Conservation (phyloP, 257 asterid genomes). For the Datura wrightii region DNA sequence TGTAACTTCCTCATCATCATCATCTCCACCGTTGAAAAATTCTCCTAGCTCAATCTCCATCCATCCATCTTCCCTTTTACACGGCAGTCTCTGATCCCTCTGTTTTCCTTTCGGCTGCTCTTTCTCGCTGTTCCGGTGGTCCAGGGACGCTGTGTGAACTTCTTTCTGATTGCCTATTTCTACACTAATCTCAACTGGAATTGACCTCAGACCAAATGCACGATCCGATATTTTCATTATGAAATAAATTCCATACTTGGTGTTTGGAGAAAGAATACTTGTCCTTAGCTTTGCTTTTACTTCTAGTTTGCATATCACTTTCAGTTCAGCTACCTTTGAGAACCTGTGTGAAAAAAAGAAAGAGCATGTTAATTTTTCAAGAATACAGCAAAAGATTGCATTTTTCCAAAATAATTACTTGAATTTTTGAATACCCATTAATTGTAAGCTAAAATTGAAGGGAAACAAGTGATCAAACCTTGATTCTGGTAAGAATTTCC, state of each 20-base stretch:
- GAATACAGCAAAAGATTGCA: background rate
- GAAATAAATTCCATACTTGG: constrained; percentile 45
- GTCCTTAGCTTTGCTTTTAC: constrained; percentile 37
- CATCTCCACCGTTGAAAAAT: constrained; percentile 31
- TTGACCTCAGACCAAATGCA: constrained; percentile 44
- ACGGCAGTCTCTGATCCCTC: constrained; percentile 31
- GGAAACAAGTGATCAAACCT: constrained; percentile 33
- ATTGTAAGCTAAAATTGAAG: background rate
- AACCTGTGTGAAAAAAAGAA: constrained; percentile 31
- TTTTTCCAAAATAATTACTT: background rate
- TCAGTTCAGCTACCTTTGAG: constrained; percentile 42
- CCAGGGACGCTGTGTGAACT: constrained; percentile 30
- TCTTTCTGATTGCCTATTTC: background rate
- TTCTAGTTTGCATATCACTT: constrained; percentile 34
- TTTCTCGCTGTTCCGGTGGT: constrained; percentile 14
- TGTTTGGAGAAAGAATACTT: constrained; percentile 35
- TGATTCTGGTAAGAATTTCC: constrained; percentile 41
- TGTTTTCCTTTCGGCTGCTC: constrained; percentile 1
- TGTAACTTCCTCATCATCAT: constrained; percentile 34
- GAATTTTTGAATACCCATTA: background rate
- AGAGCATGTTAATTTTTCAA: background rate
- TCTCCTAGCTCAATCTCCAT: constrained; percentile 48
- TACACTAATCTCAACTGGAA: constrained; percentile 39
- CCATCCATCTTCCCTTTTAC: constrained; percentile 45
- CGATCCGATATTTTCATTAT: constrained; percentile 34